Conservation (phyloP, 805 yeast species). For the Maudiozyma bulderi region DNA sequence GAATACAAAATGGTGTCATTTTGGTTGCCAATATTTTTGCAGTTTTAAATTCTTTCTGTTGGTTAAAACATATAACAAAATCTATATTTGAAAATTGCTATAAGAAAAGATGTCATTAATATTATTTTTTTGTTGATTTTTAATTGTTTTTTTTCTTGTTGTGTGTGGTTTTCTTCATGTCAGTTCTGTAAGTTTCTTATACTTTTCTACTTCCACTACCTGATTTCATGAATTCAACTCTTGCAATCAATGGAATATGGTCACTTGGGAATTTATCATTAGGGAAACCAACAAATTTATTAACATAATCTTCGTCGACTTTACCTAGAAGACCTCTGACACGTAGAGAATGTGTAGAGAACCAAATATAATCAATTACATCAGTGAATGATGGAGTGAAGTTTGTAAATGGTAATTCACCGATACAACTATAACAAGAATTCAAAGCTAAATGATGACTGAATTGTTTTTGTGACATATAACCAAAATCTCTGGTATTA, state of each 20-base stretch:
- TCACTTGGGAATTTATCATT: constrained; percentile 90
- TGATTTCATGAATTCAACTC: constrained; percentile 58
- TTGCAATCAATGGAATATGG: constrained; percentile 78
- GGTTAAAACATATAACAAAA: too few relatives aligned
- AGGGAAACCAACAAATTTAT: constrained; percentile 83
- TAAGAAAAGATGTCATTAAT: too few relatives aligned
- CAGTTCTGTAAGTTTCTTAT: constrained; percentile 3
- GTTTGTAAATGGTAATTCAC: constrained; percentile 91
- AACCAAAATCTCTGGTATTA: constrained; percentile 82
- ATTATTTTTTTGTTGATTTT: neutral
- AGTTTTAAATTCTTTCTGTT: too few relatives aligned
- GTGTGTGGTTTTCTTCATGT: too few relatives aligned
- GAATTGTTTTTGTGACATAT: constrained; percentile 82
- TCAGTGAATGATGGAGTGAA: constrained; percentile 89
- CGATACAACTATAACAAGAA: constrained; percentile 75
- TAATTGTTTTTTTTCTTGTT: too few relatives aligned
- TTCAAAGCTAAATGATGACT: constrained; percentile 69
- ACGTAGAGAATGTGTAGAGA: constrained; percentile 66
- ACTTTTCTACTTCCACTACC: constrained; percentile 25
- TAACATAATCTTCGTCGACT: constrained; percentile 68
- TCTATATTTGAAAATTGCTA: too few relatives aligned
- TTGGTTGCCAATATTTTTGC: neutral
- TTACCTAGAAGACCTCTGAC: constrained; percentile 82
- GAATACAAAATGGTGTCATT: neutral
- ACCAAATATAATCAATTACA: constrained; percentile 94